phyloP scores from a whole-genome alignment of 2,329 filamentous ascomycete genomes.

The Fusarium bulbicola region DNA sequence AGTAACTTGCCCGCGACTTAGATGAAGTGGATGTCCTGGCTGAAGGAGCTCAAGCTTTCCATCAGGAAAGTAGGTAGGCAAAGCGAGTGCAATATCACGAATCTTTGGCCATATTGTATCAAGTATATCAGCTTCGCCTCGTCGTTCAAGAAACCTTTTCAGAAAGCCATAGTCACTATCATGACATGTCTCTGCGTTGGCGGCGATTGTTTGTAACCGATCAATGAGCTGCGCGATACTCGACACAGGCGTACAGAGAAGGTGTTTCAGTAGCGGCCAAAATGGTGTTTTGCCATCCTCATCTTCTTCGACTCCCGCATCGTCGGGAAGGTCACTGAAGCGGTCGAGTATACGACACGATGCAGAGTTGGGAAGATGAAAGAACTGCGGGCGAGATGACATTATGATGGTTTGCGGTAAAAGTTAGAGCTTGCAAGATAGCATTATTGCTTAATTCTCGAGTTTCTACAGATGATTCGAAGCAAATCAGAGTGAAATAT shows the following conservation, averaged over 20 bases:
- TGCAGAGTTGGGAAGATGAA: conserved; percentile 33
- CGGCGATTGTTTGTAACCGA: conserved; percentile 43
- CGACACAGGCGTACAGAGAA: conserved; percentile 26
- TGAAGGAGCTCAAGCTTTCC: conserved; percentile 30
- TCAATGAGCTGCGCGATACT: conserved; percentile 34
- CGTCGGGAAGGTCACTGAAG: conserved; percentile 42
- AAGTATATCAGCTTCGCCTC: not conserved
- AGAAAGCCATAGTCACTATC: conserved; percentile 39
- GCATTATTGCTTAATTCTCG: not conserved
- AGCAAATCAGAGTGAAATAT: fast-evolving
- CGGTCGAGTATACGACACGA: conserved; percentile 41
- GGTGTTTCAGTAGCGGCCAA: conserved; percentile 40
- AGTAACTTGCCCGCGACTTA: conserved; percentile 41
- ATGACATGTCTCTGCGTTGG: conserved; percentile 23
- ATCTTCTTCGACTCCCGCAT: conserved; percentile 32
- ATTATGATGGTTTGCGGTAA: not conserved
- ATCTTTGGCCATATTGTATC: conserved; percentile 39
- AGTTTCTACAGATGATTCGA: fast-evolving
- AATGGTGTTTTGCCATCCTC: conserved; percentile 34
- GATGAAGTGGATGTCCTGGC: conserved; percentile 11
- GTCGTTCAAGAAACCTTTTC: not conserved
- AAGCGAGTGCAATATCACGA: conserved; percentile 27
- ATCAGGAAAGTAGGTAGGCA: conserved; percentile 33
- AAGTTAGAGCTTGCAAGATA: not conserved
- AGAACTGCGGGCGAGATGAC: conserved; percentile 14